Conservation (phyloP, 1,284 basidiomycete species). For the Ganoderma resinaceum region DNA sequence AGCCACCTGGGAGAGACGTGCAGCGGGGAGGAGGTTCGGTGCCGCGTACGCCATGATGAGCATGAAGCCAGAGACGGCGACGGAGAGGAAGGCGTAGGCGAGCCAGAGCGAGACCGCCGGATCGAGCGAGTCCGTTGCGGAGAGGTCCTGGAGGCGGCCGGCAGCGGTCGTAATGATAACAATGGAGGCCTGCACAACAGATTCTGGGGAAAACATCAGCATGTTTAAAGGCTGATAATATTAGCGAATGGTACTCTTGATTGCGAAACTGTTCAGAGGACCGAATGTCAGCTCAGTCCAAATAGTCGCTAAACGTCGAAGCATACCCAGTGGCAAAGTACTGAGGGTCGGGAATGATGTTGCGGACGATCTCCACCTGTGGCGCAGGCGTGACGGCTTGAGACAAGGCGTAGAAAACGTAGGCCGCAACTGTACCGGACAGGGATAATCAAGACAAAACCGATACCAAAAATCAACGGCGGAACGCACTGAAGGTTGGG, state of each 20-base stretch:
- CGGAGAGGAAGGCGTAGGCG: slow-evolving; percentile 48
- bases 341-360: slow-evolving; percentile 48
- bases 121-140: slow-evolving; percentile 47
- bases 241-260: slow-evolving; percentile 44
- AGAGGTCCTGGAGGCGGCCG: slow-evolving; percentile 50
- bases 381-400: slow-evolving; percentile 52
- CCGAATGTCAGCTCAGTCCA: not conserved
- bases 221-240: not conserved
- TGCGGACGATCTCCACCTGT: slow-evolving; percentile 53
- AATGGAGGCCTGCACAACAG: slow-evolving; percentile 51
- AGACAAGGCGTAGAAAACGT: slow-evolving; percentile 52
- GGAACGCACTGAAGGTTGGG: slow-evolving; percentile 45
- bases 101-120: slow-evolving; percentile 52
- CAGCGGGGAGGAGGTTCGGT: slow-evolving; percentile 46
- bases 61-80: slow-evolving; percentile 47
- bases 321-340: slow-evolving; percentile 51
- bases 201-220: slow-evolving; percentile 36
- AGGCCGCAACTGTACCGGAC: slow-evolving; percentile 45
- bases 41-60: slow-evolving; percentile 42
- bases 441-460: not conserved
- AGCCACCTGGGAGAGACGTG: slow-evolving; percentile 48
- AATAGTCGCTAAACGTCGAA: not conserved
- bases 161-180: slow-evolving; percentile 54
- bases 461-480: not conserved
- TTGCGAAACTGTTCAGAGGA: slow-evolving; percentile 42